Conservation (phyloP, 2,329 filamentous ascomycete genomes). For the Epichloe amarillans region DNA sequence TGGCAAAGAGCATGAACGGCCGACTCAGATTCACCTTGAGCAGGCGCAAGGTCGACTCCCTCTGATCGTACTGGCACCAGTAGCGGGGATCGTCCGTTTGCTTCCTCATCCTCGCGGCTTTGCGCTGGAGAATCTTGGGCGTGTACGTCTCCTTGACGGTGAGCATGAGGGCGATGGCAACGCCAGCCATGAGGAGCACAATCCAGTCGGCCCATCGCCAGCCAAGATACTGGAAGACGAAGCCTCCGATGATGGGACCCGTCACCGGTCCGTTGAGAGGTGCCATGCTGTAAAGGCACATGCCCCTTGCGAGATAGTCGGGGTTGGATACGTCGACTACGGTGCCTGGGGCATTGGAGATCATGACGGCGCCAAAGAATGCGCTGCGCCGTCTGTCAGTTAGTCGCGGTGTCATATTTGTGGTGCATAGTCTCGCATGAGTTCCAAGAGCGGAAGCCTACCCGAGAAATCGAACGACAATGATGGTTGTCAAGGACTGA, state of each 20-base stretch:
- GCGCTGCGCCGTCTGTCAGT: constrained; percentile 8
- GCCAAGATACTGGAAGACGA: constrained; percentile 54
- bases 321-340: constrained; percentile 74
- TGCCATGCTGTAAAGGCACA: constrained; percentile 58
- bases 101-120: constrained; percentile 49
- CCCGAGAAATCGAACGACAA: constrained; percentile 64
- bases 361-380: constrained; percentile 59
- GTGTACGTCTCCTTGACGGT: constrained; percentile 64
- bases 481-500: constrained; percentile 51
- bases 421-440: no score
- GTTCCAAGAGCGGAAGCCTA: constrained; percentile 18
- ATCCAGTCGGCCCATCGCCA: constrained; percentile 88
- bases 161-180: constrained; percentile 44
- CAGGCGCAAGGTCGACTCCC: constrained; percentile 47
- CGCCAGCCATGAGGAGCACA: constrained; percentile 56
- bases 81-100: constrained; percentile 58
- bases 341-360: constrained; percentile 71
- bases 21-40: constrained; percentile 64
- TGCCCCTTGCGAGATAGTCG: constrained; percentile 65
- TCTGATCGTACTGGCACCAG: constrained; percentile 72
- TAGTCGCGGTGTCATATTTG: no score
- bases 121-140: constrained; percentile 54
- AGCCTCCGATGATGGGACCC: constrained; percentile 53
- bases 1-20: constrained; percentile 63
- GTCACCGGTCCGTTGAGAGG: constrained; percentile 61